phyloP scores from a whole-genome alignment of 306 rosid genomes.

The Notholithocarpus densiflorus region DNA sequence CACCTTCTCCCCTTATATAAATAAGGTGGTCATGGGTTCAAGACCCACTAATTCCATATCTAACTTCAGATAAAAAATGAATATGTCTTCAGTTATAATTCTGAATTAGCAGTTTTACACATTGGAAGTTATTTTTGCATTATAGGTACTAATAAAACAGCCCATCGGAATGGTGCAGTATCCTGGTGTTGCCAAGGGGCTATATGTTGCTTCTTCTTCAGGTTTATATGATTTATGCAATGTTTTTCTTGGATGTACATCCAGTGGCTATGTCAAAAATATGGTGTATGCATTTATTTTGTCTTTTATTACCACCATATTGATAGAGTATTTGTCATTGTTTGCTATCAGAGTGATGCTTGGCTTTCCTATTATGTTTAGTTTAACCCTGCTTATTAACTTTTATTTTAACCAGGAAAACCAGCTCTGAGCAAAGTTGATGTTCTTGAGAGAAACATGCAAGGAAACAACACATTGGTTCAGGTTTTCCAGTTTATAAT shows the following conservation, averaged over 20 bases:
- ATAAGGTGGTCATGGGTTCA: neutral
- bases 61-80: neutral
- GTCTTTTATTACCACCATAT: neutral
- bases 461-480: constrained; percentile 67
- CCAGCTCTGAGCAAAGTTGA: constrained; percentile 74
- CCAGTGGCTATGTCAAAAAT: constrained; percentile 15
- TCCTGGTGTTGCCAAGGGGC: constrained; percentile 75
- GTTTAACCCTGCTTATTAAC: neutral
- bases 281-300: constrained; percentile 39
- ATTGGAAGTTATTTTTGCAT: constrained; percentile 17
- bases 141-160: constrained; percentile 67
- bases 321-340: neutral
- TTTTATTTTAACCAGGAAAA: constrained; percentile 57
- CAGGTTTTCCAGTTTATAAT: constrained; percentile 45
- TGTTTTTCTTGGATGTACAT: constrained; percentile 1
- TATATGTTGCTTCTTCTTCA: constrained; percentile 45
- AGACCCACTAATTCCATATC: neutral
- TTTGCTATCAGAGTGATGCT: neutral
- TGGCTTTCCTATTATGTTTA: constrained; percentile 1
- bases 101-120: neutral
- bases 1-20: neutral
- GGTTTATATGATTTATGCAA: constrained; percentile 15
- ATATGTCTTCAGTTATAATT: neutral
- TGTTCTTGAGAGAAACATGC: constrained; percentile 57
- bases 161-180: constrained; percentile 74